These are phyloP conservation scores for Ceratobasidium sp. DNA, from an alignment of 1,284 basidiomycete genomes.

Conservation along the genomic window DNA sequence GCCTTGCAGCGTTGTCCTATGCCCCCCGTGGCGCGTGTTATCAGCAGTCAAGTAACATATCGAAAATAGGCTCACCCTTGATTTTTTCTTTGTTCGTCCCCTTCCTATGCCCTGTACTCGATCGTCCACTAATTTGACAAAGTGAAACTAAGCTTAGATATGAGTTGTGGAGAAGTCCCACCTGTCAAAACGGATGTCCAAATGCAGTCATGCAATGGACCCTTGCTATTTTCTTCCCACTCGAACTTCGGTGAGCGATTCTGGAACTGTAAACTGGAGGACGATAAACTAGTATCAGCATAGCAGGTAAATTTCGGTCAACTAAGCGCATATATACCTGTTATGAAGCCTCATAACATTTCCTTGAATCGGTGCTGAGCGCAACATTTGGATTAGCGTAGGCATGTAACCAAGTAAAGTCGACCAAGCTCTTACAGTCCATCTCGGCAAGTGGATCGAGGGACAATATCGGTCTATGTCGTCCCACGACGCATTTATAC, in stretches of 20 bases:
- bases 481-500: too few species aligned
- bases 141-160: background rate
- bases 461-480: too few species aligned
- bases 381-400: background rate
- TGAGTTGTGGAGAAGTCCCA: background rate
- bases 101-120: background rate
- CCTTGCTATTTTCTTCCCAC: background rate
- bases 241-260: background rate
- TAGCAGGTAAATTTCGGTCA: background rate
- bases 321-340: background rate
- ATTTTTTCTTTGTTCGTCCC: background rate
- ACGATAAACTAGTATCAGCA: background rate
- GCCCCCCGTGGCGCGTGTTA: background rate
- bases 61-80: slow-evolving; percentile 5
- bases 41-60: too few species aligned
- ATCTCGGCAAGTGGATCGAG: too few species aligned
- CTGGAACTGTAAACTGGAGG: slow-evolving; percentile 1
- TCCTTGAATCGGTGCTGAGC: background rate
- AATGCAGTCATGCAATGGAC: slow-evolving; percentile 15
- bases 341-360: slow-evolving; percentile 24
- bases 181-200: slow-evolving; percentile 24
- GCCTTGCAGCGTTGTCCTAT: slow-evolving; percentile 14
- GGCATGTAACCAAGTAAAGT: too few species aligned
- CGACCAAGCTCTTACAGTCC: too few species aligned
- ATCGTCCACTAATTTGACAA: slow-evolving; percentile 4